Conservation (phyloP, 2,329 filamentous ascomycete genomes). For the Metarhizium album region DNA sequence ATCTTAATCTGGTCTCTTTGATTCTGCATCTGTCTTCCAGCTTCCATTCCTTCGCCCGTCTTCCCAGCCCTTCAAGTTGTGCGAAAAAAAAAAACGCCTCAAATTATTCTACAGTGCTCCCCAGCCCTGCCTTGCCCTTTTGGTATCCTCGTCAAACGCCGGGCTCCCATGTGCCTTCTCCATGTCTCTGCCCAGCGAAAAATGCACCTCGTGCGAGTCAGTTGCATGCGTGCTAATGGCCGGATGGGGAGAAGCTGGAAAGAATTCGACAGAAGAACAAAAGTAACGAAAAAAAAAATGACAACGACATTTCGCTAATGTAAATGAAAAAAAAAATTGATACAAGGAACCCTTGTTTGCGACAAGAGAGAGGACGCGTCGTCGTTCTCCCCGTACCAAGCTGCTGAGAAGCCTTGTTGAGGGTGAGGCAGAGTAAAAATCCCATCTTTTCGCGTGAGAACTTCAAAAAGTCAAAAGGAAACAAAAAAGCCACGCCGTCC, state of each 20-base stretch:
- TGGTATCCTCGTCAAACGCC: constrained; percentile 9
- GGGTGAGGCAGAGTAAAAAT: not conserved
- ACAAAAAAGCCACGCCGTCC: not conserved
- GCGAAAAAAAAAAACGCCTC: not conserved
- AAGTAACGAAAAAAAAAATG: not conserved
- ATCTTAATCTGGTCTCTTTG: constrained; percentile 7
- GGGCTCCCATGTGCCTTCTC: not conserved
- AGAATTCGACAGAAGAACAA: not conserved
- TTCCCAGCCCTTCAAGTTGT: not conserved
- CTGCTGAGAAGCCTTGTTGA: not conserved
- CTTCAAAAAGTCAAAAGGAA: not conserved
- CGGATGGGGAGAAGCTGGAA: not conserved
- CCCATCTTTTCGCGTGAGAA: not conserved
- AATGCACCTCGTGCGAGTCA: not conserved
- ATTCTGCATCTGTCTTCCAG: constrained; percentile 5
- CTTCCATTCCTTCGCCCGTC: not conserved
- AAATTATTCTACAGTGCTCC: not conserved
- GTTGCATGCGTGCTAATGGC: not conserved
- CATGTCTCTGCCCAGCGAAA: not conserved
- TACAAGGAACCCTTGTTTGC: not conserved
- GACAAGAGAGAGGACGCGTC: not conserved
- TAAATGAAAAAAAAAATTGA: not conserved
- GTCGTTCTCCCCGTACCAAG: not conserved
- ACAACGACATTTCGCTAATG: not conserved
- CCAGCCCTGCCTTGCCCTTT: constrained; percentile 2